A percentile compares a stretch with the other conserved stretches of the same genome.
Evolutionary conservation across 2,329 filamentous ascomycete species (phyloP).

Genomic region (Verticillium isaacii): DNA sequence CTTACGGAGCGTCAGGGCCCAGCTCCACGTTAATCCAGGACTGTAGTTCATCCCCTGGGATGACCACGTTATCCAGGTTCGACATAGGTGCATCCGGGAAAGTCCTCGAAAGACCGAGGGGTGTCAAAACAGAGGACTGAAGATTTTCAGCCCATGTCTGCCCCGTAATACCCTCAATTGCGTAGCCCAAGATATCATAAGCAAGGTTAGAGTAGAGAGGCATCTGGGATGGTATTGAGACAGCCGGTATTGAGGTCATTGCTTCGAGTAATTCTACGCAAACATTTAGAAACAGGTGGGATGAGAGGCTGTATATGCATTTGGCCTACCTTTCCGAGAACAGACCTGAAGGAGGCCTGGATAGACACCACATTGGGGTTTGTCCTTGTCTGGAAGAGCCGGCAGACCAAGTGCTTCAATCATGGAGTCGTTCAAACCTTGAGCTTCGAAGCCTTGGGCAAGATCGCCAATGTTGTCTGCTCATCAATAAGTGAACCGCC

Average conservation of each 20-base stretch:
- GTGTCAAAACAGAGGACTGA: slow-evolving; percentile 3
- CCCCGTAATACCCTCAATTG: slow-evolving; percentile 6
- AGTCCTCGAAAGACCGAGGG: slow-evolving; percentile 4
- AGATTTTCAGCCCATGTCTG: slow-evolving; percentile 1
- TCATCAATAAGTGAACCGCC: not conserved
- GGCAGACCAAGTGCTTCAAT: not conserved
- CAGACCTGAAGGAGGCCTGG: not conserved
- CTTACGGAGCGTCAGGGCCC: slow-evolving; percentile 5
- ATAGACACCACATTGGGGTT: slow-evolving; percentile 3
- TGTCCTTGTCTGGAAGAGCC: not conserved
- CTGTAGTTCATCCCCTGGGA: not conserved
- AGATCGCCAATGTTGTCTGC: not conserved
- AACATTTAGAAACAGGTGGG: too few species aligned
- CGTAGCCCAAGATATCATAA: slow-evolving; percentile 5
- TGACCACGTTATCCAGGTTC: not conserved
- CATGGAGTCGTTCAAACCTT: not conserved
- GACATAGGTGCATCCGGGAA: slow-evolving; percentile 2
- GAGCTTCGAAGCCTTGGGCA: not conserved
- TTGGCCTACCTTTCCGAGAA: not conserved
- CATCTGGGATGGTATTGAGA: not conserved
- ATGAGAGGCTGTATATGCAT: too few species aligned
- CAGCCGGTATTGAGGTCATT: not conserved
- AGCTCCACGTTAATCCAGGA: not conserved
- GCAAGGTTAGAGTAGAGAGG: slow-evolving; percentile 7
- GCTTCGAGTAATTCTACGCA: not conserved